Percentiles rank a stretch among this genome's conserved stretches.
Conservation (phyloP, 305 asterid species). For the Salvia sclarea region DNA sequence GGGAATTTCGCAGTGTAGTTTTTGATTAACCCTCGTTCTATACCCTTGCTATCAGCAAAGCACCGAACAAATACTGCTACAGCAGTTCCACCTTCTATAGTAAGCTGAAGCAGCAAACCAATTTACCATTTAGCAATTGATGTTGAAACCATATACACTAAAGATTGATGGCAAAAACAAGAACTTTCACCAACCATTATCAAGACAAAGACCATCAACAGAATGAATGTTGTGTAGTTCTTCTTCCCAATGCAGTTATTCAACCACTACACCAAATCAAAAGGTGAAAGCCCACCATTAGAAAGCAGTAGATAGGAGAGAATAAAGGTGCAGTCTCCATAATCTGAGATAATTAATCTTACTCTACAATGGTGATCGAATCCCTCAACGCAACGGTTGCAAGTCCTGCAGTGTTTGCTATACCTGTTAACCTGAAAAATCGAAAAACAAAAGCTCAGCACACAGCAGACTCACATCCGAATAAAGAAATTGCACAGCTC, state of each 20-base stretch:
- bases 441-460: background rate
- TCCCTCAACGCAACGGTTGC: constrained; percentile 95
- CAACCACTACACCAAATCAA: constrained; percentile 69
- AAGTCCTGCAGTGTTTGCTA: constrained; percentile 97
- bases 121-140: background rate
- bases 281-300: constrained; percentile 15
- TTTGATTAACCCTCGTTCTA: constrained; percentile 55
- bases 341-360: constrained; percentile 30
- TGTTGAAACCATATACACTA: background rate
- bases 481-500: background rate
- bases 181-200: constrained; percentile 63
- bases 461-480: background rate
- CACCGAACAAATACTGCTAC: constrained; percentile 85
- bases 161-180: background rate
- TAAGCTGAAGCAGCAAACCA: constrained; percentile 58
- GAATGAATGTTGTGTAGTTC: constrained; percentile 93
- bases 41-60: constrained; percentile 73
- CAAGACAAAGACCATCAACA: constrained; percentile 73
- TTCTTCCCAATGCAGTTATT: constrained; percentile 95
- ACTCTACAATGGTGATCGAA: constrained; percentile 99
- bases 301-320: constrained; percentile 3
- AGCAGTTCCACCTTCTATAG: constrained; percentile 83
- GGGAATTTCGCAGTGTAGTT: constrained; percentile 64
- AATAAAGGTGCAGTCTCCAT: constrained; percentile 12
- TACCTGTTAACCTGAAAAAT: constrained; percentile 71